phyloP scores from a whole-genome alignment of 306 rosid species.

The Prunus davidiana region DNA sequence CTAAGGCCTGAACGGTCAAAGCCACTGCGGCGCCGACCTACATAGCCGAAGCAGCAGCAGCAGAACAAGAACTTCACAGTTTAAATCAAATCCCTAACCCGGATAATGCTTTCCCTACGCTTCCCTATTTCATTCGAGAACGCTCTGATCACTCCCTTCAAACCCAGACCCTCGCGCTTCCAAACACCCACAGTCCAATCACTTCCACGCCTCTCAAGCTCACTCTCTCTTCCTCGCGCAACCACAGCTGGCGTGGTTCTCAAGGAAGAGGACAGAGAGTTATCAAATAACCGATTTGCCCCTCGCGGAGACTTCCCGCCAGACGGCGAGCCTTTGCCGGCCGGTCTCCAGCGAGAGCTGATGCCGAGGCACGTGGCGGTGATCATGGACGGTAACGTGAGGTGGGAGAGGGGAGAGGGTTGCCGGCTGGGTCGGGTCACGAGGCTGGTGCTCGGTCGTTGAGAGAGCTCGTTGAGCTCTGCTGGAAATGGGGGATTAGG shows the following conservation, averaged over 20 bases:
- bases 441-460: slow-evolving; percentile 51
- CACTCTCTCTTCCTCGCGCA: slow-evolving; percentile 7
- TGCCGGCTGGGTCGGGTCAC: slow-evolving; percentile 52
- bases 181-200: background rate
- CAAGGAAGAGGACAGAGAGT: slow-evolving; percentile 10
- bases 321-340: slow-evolving; percentile 38
- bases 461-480: slow-evolving; percentile 37
- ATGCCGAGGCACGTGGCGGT: slow-evolving; percentile 89
- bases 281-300: background rate
- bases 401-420: slow-evolving; percentile 64
- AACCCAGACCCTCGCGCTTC: background rate
- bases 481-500: slow-evolving; percentile 55
- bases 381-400: slow-evolving; percentile 73
- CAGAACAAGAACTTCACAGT: background rate
- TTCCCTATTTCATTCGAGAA: slow-evolving; percentile 31
- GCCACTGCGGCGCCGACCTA: background rate
- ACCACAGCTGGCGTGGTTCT: slow-evolving; percentile 8
- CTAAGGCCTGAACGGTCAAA: background rate
- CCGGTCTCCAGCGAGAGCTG: slow-evolving; percentile 43
- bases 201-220: background rate
- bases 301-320: background rate
- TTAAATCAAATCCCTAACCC: background rate
- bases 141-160: slow-evolving; percentile 6
- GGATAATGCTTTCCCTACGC: slow-evolving; percentile 36
- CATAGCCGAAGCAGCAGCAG: background rate